Conservation (phyloP, 306 rosid species). For the Luffa aegyptiaca region DNA sequence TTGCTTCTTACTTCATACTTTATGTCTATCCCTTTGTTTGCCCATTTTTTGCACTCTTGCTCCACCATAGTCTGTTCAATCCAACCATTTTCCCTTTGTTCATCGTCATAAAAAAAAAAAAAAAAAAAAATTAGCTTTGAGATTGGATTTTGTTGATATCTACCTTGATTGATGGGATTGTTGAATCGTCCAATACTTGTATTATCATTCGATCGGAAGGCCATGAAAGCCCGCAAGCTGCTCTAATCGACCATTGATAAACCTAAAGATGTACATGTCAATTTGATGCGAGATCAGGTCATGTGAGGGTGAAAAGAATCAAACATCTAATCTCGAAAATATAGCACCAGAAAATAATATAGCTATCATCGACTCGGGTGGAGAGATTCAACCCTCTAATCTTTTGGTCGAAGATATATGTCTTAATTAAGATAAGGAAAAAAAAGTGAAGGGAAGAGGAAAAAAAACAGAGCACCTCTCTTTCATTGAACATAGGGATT, state of each 20-base stretch:
- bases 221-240: slow-evolving; percentile 85
- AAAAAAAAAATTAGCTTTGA: background rate
- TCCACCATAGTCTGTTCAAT: slow-evolving; percentile 55
- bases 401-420: no score
- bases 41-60: slow-evolving; percentile 73
- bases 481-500: slow-evolving; percentile 88
- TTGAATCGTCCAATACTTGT: slow-evolving; percentile 87
- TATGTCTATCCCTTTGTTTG: slow-evolving; percentile 62
- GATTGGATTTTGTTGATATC: background rate
- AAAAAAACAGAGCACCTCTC: slow-evolving; percentile 49
- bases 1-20: slow-evolving; percentile 76
- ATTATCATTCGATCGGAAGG: slow-evolving; percentile 74
- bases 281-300: no score
- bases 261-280: slow-evolving; percentile 29
- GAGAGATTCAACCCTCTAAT: no score
- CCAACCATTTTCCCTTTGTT: background rate
- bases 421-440: no score
- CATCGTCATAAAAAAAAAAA: background rate
- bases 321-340: no score
- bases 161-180: slow-evolving; percentile 69
- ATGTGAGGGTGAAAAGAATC: no score
- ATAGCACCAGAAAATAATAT: no score
- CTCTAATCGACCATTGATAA: slow-evolving; percentile 75
- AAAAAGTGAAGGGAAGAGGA: no score
- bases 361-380: no score